Percentiles rank a stretch among this genome's conserved stretches.
These are phyloP conservation scores for Botrytis fabae DNA, from an alignment of 2,329 filamentous ascomycete species.

Conservation along the genomic window DNA sequence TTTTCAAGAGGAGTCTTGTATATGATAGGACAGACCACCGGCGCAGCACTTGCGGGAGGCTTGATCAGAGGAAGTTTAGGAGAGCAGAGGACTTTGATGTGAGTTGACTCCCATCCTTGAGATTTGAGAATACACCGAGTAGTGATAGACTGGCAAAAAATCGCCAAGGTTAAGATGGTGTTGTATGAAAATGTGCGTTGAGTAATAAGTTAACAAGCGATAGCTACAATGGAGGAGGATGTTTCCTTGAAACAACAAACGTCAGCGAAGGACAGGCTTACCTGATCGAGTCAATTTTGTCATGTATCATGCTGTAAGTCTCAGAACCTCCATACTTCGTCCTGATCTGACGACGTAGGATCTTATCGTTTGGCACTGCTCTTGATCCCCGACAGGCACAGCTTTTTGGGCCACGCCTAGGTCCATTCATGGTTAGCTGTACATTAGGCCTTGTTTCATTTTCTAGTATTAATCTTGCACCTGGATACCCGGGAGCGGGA, in stretches of 20 bases:
- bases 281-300: constrained; percentile 50
- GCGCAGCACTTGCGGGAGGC: constrained; percentile 46
- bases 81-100: constrained; percentile 38
- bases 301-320: constrained; percentile 46
- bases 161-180: neutral
- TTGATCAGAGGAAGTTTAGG: constrained; percentile 44
- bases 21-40: constrained; percentile 49
- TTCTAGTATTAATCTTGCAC: constrained; percentile 42
- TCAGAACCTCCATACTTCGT: neutral
- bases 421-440: constrained; percentile 51
- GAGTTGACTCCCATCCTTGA: constrained; percentile 14
- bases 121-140: neutral
- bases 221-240: constrained; percentile 40
- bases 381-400: constrained; percentile 53
- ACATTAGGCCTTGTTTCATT: constrained; percentile 44
- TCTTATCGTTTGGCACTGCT: constrained; percentile 55
- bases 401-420: constrained; percentile 51
- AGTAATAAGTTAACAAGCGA: neutral
- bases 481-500: constrained; percentile 44
- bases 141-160: neutral
- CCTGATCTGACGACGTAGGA: constrained; percentile 23
- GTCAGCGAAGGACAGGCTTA: constrained; percentile 46
- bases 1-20: constrained; percentile 53
- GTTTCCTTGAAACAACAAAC: constrained; percentile 36
- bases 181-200: neutral